Conservation (phyloP, 1,284 basidiomycete species). For the Heterobasidion annosum region DNA sequence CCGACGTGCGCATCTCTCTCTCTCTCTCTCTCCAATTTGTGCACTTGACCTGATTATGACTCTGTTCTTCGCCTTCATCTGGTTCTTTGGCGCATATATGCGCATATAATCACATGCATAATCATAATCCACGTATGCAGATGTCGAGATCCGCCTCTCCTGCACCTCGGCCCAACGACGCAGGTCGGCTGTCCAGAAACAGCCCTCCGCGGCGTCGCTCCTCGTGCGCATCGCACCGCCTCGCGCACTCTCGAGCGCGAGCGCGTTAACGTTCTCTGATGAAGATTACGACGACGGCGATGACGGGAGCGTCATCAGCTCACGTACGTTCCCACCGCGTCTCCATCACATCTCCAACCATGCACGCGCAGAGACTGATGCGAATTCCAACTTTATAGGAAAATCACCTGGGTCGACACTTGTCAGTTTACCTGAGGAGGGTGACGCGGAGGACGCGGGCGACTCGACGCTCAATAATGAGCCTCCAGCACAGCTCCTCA, state of each 20-base stretch:
- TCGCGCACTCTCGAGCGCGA: background rate
- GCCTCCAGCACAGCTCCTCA: slow-evolving; percentile 6
- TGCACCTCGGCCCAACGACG: slow-evolving; percentile 13
- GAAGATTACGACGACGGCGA: slow-evolving; percentile 7
- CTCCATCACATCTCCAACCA: too few species aligned
- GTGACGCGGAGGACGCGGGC: background rate
- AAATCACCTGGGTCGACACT: background rate
- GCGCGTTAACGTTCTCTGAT: background rate
- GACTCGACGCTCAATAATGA: background rate
- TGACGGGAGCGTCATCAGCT: background rate
- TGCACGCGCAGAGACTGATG: background rate
- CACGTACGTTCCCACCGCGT: slow-evolving; percentile 1
- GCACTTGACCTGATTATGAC: background rate
- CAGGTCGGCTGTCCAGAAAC: slow-evolving; percentile 17
- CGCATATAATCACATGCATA: background rate
- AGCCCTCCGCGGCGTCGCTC: slow-evolving; percentile 17
- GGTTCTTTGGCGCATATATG: background rate
- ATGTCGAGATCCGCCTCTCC: slow-evolving; percentile 18
- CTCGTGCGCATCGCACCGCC: slow-evolving; percentile 16
- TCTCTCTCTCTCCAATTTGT: background rate
- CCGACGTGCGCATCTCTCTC: slow-evolving; percentile 25
- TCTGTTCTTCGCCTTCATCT: background rate
- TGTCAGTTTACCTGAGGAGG: background rate
- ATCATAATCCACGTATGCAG: slow-evolving; percentile 8
- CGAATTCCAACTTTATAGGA: background rate